Conservation (phyloP, 148 eudicot species). For the Linanthus parryae region DNA sequence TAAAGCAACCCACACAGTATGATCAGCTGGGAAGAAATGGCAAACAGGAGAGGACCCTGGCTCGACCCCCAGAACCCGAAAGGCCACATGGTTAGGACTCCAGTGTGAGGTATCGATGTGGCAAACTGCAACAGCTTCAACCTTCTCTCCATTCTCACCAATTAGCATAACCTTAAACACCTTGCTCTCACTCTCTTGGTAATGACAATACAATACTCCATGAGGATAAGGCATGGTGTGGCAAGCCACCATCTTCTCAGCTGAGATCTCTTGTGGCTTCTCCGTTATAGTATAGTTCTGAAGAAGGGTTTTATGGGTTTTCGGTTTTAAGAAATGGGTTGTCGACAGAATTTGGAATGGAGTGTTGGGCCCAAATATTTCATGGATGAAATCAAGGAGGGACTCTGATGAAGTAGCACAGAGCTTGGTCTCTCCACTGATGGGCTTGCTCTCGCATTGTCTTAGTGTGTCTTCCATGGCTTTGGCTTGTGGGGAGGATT, state of each 20-base stretch:
- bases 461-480: conserved; percentile 32
- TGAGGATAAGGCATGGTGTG: conserved; percentile 66
- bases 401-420: conserved; percentile 48
- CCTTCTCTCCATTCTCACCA: conserved; percentile 16
- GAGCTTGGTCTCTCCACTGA: conserved; percentile 31
- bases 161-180: conserved; percentile 28
- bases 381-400: conserved; percentile 28
- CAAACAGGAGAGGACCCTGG: conserved; percentile 51
- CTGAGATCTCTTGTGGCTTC: conserved; percentile 19
- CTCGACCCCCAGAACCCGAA: conserved; percentile 22
- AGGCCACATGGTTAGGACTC: conserved; percentile 36
- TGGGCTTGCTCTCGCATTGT: conserved; percentile 34
- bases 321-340: conserved; percentile 16
- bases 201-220: conserved; percentile 53
- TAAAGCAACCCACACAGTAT: conserved; percentile 44
- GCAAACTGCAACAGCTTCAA: conserved; percentile 38
- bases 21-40: conserved; percentile 51
- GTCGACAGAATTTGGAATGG: conserved; percentile 31
- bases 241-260: conserved; percentile 46
- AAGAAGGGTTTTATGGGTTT: not conserved
- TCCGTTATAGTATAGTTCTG: conserved; percentile 33
- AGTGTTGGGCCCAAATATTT: conserved; percentile 16
- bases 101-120: conserved; percentile 48
- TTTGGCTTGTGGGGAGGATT: conserved; percentile 36
- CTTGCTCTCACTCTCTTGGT: conserved; percentile 34